A percentile compares a stretch with the other conserved stretches of the same genome.
Evolutionary conservation across 495 filamentous ascomycete genomes (phyloP).

Genomic region (Chaetomium tenue): DNA sequence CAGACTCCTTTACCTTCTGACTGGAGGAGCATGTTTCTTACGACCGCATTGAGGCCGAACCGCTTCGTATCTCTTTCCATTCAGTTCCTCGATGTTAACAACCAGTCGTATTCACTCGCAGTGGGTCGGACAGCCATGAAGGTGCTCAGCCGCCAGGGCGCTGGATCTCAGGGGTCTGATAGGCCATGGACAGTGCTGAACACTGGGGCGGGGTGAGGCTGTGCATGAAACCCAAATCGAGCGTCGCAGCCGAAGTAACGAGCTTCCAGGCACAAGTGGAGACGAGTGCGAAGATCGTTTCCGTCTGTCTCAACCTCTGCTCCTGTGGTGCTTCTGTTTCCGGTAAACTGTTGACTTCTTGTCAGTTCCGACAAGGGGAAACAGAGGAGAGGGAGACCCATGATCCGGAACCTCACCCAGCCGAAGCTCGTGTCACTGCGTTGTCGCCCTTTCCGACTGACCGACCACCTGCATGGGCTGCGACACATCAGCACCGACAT

Average conservation of each 20-base stretch:
- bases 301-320: neutral
- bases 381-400: neutral
- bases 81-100: neutral
- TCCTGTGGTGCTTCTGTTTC: neutral
- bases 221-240: conserved; percentile 8
- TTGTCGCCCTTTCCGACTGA: too few relatives aligned
- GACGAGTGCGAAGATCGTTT: neutral
- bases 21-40: neutral
- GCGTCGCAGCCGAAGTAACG: neutral
- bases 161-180: conserved; percentile 17
- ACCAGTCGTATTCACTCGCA: conserved; percentile 6
- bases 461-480: too few relatives aligned
- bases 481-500: neutral
- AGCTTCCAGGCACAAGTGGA: neutral
- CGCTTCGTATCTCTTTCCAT: conserved; percentile 10
- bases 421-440: too few relatives aligned
- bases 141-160: conserved; percentile 21
- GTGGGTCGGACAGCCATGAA: conserved; percentile 16
- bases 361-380: neutral
- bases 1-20: neutral
- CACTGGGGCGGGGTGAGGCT: conserved; percentile 29
- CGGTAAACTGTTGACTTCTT: neutral
- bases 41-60: neutral
- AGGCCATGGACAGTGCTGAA: conserved; percentile 24
- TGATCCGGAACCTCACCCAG: neutral